Evolutionary conservation across 2,329 filamentous ascomycete species (phyloP), one percentile per base, ranked within the genome.

Genomic region (Blastomyces percursus): DNA sequence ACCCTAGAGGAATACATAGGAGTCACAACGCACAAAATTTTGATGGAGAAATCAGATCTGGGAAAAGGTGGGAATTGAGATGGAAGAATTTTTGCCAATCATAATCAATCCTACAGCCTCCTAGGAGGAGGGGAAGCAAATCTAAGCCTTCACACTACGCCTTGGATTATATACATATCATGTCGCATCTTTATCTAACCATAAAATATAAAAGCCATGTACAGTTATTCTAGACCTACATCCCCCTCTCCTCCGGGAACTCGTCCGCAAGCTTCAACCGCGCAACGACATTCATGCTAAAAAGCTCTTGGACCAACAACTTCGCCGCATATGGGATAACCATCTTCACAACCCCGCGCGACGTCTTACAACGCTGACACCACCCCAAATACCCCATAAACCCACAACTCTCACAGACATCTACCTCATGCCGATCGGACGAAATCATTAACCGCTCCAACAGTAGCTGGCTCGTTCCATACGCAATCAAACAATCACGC

Each of bases 271-370:
- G 78, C 79, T 93, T 90, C 77, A 99, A 80, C 63, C 89, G 83
- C 64, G 96, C 93, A 65, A 92, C 89, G n/a, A 99, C 91, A 75
- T 99, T 99, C 94, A 99, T 99, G 75, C 91, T 96, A 72, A 96
- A 87, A 71, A 99, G 77, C 78, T 99, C 94, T 79, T 99, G 94
- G 58, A 97, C 90, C 62, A 99, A 79, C 72, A 99, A 78, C 82
- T 99, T 97, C 0, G 94, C 94, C 21, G 94, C 94, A 76, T 99
- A 99, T 42, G 94, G 94, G 83, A 99, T 95, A 42, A 88, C 93
- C 88, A 99, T 96, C 75, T 89, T 88, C 19, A 91, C 88, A 32
- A 99, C 90, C 38, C 88, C 86, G 63, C 88, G 84, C 48, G 89
- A 92, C 68, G 86, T 91, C 79, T 90, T 86, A 77, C 94, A 99